phyloP scores from a whole-genome alignment of 108 stramenopile species.

The Cyclotella choctawhatcheeana region DNA sequence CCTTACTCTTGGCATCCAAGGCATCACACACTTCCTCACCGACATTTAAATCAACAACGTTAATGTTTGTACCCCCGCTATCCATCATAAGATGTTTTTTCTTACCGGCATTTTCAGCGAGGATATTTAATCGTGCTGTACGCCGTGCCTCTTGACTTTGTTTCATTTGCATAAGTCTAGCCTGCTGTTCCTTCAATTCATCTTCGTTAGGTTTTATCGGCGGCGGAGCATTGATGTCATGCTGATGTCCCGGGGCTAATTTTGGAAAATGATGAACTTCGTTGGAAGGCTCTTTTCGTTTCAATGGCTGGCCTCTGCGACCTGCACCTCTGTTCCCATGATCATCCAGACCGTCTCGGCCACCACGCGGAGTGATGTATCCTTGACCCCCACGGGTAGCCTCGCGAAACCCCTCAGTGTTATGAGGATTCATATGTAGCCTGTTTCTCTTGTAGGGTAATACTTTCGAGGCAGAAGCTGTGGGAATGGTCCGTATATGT shows the following conservation, averaged over 20 bases:
- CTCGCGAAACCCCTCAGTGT: constrained; percentile 45
- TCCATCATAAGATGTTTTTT: neutral
- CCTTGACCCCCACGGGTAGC: constrained; percentile 41
- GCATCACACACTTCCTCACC: constrained; percentile 16
- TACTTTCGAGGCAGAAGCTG: neutral
- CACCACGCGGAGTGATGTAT: constrained; percentile 29
- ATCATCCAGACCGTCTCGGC: neutral
- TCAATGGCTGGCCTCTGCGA: neutral
- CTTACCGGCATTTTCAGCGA: neutral
- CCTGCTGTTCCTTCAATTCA: neutral
- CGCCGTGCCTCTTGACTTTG: neutral
- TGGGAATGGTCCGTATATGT: neutral
- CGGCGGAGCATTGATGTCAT: constrained; percentile 32
- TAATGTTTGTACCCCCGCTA: neutral
- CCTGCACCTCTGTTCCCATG: neutral
- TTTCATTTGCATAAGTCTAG: neutral
- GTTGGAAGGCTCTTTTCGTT: neutral
- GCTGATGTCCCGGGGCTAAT: constrained; percentile 33
- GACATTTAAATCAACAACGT: neutral
- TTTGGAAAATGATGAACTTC: constrained; percentile 39
- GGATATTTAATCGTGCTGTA: neutral
- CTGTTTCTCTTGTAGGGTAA: neutral
- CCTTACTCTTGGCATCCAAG: neutral
- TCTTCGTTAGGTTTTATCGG: neutral
- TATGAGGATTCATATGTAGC: no score